These are phyloP conservation scores for Aspergillus tamarii DNA, from an alignment of 2,329 filamentous ascomycete species.

Conservation along the genomic window DNA sequence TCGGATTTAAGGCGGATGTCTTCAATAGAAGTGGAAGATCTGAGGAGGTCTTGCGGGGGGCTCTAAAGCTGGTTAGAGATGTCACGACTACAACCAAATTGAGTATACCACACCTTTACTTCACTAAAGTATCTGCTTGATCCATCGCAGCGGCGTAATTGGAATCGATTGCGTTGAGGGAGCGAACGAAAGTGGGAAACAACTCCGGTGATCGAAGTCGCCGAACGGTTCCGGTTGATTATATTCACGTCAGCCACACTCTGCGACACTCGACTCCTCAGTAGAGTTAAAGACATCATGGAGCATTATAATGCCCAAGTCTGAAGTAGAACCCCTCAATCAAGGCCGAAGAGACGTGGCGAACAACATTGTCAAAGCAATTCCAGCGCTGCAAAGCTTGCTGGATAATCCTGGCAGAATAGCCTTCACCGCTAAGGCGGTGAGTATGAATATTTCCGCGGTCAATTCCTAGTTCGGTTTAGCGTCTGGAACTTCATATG, in stretches of 20 bases:
- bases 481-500: background rate
- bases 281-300: conserved; percentile 28
- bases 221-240: background rate
- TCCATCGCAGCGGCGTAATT: background rate
- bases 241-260: conserved; percentile 10
- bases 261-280: conserved; percentile 20
- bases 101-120: background rate
- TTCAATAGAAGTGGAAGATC: conserved; percentile 23
- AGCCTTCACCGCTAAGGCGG: background rate
- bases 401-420: conserved; percentile 12
- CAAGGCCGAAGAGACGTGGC: conserved; percentile 1
- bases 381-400: conserved; percentile 9
- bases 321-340: background rate
- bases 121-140: background rate
- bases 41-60: conserved; percentile 9
- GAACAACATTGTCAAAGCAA: background rate
- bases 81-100: background rate
- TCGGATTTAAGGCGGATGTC: conserved; percentile 36
- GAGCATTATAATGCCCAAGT: conserved; percentile 17
- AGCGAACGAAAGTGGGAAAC: background rate
- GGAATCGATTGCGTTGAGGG: background rate
- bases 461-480: background rate
- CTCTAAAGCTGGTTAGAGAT: background rate
- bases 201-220: conserved; percentile 5
- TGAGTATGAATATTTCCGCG: background rate